phyloP scores from a whole-genome alignment of 805 yeast species.

The Spencermartinsiella europaea region DNA sequence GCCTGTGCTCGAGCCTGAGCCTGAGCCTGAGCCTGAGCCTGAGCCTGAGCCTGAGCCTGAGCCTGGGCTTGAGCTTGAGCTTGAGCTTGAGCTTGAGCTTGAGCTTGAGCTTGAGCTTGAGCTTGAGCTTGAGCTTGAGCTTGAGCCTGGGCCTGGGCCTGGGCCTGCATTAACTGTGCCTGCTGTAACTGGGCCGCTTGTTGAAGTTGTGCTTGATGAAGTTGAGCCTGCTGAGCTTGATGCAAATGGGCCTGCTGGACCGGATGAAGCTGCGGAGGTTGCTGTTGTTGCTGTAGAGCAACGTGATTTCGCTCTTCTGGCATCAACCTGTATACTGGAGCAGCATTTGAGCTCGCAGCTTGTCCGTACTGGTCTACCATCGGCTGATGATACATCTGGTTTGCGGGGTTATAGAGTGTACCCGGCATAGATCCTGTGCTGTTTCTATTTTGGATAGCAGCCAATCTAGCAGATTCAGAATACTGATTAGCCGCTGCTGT shows the following conservation, averaged over 20 bases:
- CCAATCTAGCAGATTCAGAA: neutral
- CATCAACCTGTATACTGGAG: constrained; percentile 3
- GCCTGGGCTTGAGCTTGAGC: no score
- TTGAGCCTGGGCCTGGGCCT: no score
- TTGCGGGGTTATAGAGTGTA: neutral
- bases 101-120: no score
- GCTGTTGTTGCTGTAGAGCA: constrained; percentile 12
- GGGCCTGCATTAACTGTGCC: no score
- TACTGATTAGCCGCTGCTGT: constrained; percentile 52
- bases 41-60: no score
- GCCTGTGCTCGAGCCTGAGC: neutral
- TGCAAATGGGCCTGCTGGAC: neutral
- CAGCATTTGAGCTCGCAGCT: constrained; percentile 2
- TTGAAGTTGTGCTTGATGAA: no score
- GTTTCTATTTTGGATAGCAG: constrained; percentile 4
- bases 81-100: no score
- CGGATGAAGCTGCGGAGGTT: constrained; percentile 5
- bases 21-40: no score
- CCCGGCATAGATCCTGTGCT: constrained; percentile 10
- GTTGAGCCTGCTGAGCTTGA: neutral
- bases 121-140: no score
- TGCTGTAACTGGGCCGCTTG: neutral
- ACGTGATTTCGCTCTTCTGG: constrained; percentile 1
- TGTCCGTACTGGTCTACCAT: neutral
- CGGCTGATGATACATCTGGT: constrained; percentile 1